These are phyloP conservation scores for Aspergillus glaucus DNA, from an alignment of 2,329 filamentous ascomycete species.

Conservation along the genomic window DNA sequence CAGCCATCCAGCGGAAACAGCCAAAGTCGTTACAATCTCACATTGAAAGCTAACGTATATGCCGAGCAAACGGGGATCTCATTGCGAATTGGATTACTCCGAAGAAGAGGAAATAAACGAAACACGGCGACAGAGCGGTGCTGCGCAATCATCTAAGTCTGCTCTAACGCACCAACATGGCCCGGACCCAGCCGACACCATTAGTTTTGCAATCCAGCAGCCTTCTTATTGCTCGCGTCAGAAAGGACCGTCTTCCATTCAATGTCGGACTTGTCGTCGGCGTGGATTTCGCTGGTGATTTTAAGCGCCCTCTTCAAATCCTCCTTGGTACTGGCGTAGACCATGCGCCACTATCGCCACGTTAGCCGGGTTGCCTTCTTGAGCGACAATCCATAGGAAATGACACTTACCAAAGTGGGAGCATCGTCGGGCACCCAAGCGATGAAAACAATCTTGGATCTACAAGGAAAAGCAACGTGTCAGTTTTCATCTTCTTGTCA, in stretches of 20 bases:
- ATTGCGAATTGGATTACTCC: constrained; percentile 17
- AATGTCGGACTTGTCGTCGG: constrained; percentile 37
- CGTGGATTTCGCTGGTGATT: constrained; percentile 35
- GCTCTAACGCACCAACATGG: constrained; percentile 20
- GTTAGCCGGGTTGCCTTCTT: constrained; percentile 7
- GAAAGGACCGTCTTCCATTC: constrained; percentile 36
- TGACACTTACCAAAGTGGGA: constrained; percentile 33
- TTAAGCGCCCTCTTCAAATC: constrained; percentile 45
- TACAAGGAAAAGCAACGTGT: constrained; percentile 16
- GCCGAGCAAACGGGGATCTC: constrained; percentile 16
- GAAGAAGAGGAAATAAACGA: constrained; percentile 1
- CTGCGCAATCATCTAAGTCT: constrained; percentile 14
- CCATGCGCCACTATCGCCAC: constrained; percentile 39
- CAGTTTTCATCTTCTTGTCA: constrained; percentile 4
- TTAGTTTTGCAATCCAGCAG: constrained; percentile 27
- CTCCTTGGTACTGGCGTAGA: constrained; percentile 46
- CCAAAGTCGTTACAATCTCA: constrained; percentile 32
- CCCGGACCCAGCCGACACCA: constrained; percentile 31
- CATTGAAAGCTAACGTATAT: constrained; percentile 32
- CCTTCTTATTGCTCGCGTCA: constrained; percentile 38
- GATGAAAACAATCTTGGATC: constrained; percentile 49
- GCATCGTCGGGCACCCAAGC: constrained; percentile 41
- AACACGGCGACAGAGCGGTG: constrained; percentile 7
- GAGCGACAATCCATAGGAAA: neutral
- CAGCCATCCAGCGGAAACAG: constrained; percentile 9